Conservation (phyloP, 176 grass and related monocot genomes). For the Oryza rufipogon region DNA sequence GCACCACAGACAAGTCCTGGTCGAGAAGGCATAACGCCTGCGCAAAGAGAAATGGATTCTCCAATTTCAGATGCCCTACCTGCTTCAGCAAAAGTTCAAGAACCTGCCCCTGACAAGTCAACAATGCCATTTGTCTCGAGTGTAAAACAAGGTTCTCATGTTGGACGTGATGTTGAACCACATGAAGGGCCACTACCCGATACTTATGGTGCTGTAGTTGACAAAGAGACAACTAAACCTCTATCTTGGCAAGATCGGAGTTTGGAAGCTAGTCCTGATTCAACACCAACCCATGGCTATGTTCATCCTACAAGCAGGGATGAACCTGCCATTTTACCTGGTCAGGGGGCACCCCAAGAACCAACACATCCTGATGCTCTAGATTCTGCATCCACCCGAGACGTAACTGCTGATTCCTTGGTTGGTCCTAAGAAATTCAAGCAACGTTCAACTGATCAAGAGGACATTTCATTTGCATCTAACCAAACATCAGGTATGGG, state of each 20-base stretch:
- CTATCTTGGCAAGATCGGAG: neutral
- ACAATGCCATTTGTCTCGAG: constrained; percentile 30
- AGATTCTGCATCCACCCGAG: neutral
- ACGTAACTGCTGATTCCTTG: neutral
- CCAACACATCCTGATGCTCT: neutral
- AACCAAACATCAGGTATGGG: neutral
- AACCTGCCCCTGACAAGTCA: constrained; percentile 18
- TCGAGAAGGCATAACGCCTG: constrained; percentile 3
- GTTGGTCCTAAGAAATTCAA: neutral
- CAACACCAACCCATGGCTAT: neutral
- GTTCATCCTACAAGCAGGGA: constrained; percentile 1
- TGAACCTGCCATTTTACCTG: neutral
- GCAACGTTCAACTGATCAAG: neutral
- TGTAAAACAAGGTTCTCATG: constrained; percentile 35
- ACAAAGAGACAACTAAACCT: constrained; percentile 1
- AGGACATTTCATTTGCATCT: neutral
- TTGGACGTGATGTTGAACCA: neutral
- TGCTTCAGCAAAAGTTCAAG: neutral
- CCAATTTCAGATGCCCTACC: constrained; percentile 4
- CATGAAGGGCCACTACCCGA: constrained; percentile 7
- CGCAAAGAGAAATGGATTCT: neutral
- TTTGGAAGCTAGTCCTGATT: constrained; percentile 3
- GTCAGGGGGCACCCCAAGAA: constrained; percentile 17
- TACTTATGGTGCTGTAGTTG: constrained; percentile 13
- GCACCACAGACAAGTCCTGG: constrained; percentile 2